Conservation (phyloP, 208 protist genomes). For the Crithidia acanthocephali region DNA sequence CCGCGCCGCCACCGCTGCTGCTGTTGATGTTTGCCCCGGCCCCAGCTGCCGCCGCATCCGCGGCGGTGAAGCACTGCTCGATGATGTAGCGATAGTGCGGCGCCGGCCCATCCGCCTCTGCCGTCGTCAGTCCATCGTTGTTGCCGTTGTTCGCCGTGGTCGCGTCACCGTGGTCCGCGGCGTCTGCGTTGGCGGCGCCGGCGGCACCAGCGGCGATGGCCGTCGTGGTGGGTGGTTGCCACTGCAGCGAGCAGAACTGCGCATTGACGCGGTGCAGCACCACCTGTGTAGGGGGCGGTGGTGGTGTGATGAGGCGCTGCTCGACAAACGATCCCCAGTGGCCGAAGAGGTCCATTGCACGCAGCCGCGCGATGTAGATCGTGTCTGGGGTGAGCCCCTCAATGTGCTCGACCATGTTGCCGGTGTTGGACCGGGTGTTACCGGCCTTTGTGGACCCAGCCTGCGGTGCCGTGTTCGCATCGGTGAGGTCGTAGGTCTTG, state of each 20-base stretch:
- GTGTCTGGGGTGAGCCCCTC: slow-evolving; percentile 59
- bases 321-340: slow-evolving; percentile 82
- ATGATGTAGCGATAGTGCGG: slow-evolving; percentile 78
- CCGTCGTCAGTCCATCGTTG: not conserved
- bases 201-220: not conserved
- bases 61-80: slow-evolving; percentile 52
- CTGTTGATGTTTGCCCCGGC: not conserved
- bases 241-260: slow-evolving; percentile 84
- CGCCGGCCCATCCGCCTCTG: not conserved
- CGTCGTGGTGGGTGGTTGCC: slow-evolving; percentile 44
- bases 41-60: not conserved
- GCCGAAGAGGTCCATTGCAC: slow-evolving; percentile 76
- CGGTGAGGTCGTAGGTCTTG: slow-evolving; percentile 31
- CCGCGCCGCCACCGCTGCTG: not conserved
- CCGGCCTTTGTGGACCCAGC: not conserved
- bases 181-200: not conserved
- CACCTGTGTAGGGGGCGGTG: slow-evolving; percentile 63
- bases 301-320: slow-evolving; percentile 68
- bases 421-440: not conserved
- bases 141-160: not conserved
- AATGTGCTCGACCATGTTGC: slow-evolving; percentile 28
- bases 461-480: slow-evolving; percentile 3
- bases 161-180: not conserved
- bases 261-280: slow-evolving; percentile 76
- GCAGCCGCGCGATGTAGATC: slow-evolving; percentile 65